Evolutionary conservation across 768 basidiomycete genomes (phyloP).

Genomic region (Mycena albidolilacea): DNA sequence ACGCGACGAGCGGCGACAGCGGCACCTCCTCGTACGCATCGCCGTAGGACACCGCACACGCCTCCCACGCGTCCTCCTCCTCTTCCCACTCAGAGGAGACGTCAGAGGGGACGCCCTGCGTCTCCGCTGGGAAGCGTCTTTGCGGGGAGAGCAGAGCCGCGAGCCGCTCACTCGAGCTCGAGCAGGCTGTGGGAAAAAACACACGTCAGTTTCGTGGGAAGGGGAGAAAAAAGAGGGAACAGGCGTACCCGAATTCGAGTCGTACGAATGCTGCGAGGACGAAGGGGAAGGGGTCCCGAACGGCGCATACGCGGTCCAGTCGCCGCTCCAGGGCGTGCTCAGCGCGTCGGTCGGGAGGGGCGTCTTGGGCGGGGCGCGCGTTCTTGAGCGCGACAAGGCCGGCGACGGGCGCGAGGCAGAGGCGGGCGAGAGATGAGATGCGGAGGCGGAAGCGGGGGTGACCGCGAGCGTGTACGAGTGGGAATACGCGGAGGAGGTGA

Average conservation of each 20-base stretch:
- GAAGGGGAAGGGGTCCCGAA: too few species aligned
- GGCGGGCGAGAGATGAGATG: too few species aligned
- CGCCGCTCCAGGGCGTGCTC: too few species aligned
- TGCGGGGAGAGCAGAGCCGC: conserved; percentile 26
- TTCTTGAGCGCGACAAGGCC: too few species aligned
- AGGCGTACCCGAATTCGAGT: conserved; percentile 10
- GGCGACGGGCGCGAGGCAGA: too few species aligned
- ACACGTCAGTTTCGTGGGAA: neutral
- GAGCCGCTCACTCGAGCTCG: conserved; percentile 9
- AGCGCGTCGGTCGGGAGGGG: too few species aligned
- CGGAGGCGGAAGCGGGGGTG: too few species aligned
- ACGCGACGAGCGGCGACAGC: conserved; percentile 27
- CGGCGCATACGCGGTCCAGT: too few species aligned
- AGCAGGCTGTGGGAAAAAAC: too few species aligned
- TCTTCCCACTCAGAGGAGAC: neutral
- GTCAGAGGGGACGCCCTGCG: conserved; percentile 21
- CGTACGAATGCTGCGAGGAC: too few species aligned
- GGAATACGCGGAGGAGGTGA: conserved; percentile 13
- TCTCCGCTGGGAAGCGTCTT: neutral
- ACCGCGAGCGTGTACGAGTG: neutral
- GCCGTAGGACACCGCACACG: neutral
- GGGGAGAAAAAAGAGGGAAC: neutral
- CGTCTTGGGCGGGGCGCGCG: too few species aligned
- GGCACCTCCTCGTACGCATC: conserved; percentile 25
- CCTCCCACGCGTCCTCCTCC: conserved; percentile 23